Evolutionary conservation across 2,329 filamentous ascomycete species (phyloP).

Genomic region (Verticillium nonalfalfae): DNA sequence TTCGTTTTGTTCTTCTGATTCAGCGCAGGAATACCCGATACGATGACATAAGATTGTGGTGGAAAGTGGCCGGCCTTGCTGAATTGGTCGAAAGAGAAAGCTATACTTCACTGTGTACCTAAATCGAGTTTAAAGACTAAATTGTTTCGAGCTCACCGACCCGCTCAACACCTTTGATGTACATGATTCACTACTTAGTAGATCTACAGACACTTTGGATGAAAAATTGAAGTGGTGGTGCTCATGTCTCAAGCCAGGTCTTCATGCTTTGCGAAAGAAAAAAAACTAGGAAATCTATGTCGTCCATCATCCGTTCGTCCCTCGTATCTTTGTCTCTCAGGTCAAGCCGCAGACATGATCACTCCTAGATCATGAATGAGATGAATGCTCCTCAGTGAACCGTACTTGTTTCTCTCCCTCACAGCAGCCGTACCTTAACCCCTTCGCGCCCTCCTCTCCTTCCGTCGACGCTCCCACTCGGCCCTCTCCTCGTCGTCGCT

Average conservation of each 20-base stretch:
- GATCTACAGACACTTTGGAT: too few species aligned
- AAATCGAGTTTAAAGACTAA: conserved; percentile 18
- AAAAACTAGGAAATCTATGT: neutral
- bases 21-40: conserved; percentile 11
- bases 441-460: conserved; percentile 27
- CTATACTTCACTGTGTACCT: conserved; percentile 12
- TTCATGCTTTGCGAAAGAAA: neutral
- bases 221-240: neutral
- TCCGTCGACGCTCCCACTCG: conserved; percentile 50
- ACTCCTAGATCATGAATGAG: neutral
- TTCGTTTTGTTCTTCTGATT: neutral
- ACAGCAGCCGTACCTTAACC: neutral
- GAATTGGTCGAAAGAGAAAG: neutral
- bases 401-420: neutral
- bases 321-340: neutral
- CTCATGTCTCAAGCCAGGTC: neutral
- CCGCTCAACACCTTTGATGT: too few species aligned
- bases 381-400: neutral
- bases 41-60: conserved; percentile 4
- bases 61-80: neutral
- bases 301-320: neutral
- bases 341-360: neutral
- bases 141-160: neutral
- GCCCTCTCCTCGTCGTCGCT: conserved; percentile 60
- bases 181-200: too few species aligned